Evolutionary conservation across 768 basidiomycete genomes (phyloP), one percentile per base, ranked within the genome.

Genomic region (Ramaria sp.): DNA sequence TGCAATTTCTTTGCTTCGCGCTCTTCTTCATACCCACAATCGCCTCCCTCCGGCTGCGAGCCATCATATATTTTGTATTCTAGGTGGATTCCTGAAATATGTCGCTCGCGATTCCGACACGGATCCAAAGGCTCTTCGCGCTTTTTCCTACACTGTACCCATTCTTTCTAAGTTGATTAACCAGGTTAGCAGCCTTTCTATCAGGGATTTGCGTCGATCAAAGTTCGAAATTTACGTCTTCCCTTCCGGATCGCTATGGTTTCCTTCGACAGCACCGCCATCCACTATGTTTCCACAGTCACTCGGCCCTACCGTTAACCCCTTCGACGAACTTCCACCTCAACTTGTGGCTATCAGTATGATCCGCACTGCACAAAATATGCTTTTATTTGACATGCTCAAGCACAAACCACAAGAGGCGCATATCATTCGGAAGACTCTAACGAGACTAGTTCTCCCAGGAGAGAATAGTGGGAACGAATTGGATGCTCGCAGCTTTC

Each of bases 231-330:
- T 71, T 30, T 77, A 86, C 59, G 69, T 88, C 41, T 74, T 88
- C 27, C 87, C 88, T 0, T 79, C 84, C 0, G 85, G 84, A 1
- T 74, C 82, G 0, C 68, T 89, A 7, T 88, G 86, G 85, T 88
- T 86, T 61, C 65, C 77, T 0, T 64, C 78, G 0, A 69, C 77
- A 9, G 74, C 78, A n/a, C 82, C 81, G 0, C 59, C 69, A 9
- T 77, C 78, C 0, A 70, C 79, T 2, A 82, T 86, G 80, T 86
- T 87, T 62, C 86, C 86, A 17, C 66, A 75, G 33, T 63, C 67
- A 24, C 64, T 76, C 0, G 68, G 67, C 7, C 59, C 37, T 1
- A 38, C 37, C n/a, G 41, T 49, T 37, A 68, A 75, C 46, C 63
- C 59, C 7, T 66, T 69, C 11, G 71, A 74, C 27, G 66, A 66